Evolutionary conservation across 441 rosid species (phyloP).

Genomic region (Geranium incanum): DNA sequence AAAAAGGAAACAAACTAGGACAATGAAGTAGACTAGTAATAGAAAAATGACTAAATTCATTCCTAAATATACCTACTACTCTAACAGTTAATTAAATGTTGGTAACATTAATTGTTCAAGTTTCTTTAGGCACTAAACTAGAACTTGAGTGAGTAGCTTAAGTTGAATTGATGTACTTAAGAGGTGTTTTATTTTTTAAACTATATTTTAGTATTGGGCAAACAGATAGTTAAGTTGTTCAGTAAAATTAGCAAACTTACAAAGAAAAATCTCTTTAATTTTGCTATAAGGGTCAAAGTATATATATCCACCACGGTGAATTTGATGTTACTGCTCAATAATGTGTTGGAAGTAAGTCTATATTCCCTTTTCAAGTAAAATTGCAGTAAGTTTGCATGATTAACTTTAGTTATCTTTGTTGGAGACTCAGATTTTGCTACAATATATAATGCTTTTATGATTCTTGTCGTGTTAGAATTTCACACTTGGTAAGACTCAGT

Average conservation of each 20-base stretch:
- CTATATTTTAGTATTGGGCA: background rate
- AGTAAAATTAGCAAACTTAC: background rate
- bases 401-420: background rate
- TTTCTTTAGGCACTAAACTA: background rate
- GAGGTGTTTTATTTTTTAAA: background rate
- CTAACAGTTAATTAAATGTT: background rate
- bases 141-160: background rate
- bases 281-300: background rate
- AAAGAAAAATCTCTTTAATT: background rate
- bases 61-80: too few species aligned
- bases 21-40: too few species aligned
- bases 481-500: too few species aligned
- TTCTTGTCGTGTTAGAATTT: background rate
- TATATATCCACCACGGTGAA: background rate
- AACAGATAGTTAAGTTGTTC: background rate
- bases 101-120: background rate
- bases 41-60: too few species aligned
- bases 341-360: background rate
- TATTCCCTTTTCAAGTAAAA: background rate
- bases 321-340: background rate
- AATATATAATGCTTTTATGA: background rate
- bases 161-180: background rate
- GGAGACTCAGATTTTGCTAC: background rate
- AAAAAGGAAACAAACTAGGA: too few species aligned
- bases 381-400: background rate